Evolutionary conservation across 2,329 filamentous ascomycete species (phyloP).

Genomic region (Chaetoscypha palmicola): DNA sequence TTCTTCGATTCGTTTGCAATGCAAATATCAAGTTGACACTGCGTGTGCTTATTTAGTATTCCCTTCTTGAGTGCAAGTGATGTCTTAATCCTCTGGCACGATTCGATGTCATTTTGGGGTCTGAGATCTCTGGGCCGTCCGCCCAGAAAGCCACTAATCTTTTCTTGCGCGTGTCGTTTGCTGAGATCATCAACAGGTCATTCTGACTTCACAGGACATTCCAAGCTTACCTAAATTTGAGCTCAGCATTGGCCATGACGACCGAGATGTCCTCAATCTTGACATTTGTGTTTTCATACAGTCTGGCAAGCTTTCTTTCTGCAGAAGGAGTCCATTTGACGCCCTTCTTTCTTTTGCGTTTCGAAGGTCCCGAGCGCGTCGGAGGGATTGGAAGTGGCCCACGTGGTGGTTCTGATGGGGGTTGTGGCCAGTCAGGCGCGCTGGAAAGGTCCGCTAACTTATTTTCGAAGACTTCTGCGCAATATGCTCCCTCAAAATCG

Average conservation of each 20-base stretch:
- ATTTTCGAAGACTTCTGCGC: too few relatives aligned
- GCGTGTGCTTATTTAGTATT: too few relatives aligned
- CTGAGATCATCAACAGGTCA: neutral
- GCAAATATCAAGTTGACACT: neutral
- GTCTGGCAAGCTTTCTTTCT: slow-evolving; percentile 1
- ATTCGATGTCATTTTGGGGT: neutral
- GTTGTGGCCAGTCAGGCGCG: too few relatives aligned
- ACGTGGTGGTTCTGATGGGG: too few relatives aligned
- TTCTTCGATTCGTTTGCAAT: neutral
- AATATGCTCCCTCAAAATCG: too few relatives aligned
- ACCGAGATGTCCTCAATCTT: slow-evolving; percentile 6
- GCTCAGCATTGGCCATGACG: slow-evolving; percentile 1
- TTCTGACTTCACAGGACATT: neutral
- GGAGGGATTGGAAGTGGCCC: too few relatives aligned
- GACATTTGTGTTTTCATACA: neutral
- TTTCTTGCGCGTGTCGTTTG: slow-evolving; percentile 8
- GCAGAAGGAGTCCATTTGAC: slow-evolving; percentile 6
- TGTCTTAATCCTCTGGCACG: neutral
- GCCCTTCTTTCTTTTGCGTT: too few relatives aligned
- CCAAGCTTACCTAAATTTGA: slow-evolving; percentile 6
- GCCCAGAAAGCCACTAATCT: slow-evolving; percentile 1
- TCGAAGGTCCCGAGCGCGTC: too few relatives aligned
- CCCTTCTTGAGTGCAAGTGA: neutral
- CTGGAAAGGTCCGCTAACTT: too few relatives aligned
- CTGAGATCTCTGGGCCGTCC: slow-evolving; percentile 3